These are phyloP conservation scores for Starmerella powellii DNA, from an alignment of 805 yeast species.

Conservation along the genomic window DNA sequence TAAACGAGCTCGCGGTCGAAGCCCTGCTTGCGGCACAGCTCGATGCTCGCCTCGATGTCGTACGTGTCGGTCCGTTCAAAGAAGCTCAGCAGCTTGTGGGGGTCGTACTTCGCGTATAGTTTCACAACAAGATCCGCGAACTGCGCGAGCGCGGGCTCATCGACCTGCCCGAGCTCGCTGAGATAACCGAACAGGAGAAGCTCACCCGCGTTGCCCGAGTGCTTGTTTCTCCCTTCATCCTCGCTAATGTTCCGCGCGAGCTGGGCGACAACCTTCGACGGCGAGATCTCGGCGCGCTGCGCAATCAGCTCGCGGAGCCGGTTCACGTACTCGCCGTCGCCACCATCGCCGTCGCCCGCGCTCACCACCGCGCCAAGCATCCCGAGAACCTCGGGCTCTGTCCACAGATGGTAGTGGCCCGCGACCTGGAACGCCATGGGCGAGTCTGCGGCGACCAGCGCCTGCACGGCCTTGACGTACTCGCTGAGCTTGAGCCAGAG, in stretches of 20 bases:
- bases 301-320: constrained; percentile 18
- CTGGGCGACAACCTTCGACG: constrained; percentile 39
- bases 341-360: constrained; percentile 15
- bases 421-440: constrained; percentile 44
- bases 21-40: constrained; percentile 43
- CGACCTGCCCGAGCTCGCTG: constrained; percentile 43
- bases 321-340: constrained; percentile 15
- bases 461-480: constrained; percentile 51
- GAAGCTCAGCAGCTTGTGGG: constrained; percentile 45
- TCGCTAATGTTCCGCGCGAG: constrained; percentile 25
- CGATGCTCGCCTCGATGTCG: constrained; percentile 58
- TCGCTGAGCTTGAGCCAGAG: constrained; percentile 41
- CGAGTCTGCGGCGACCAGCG: constrained; percentile 48
- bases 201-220: constrained; percentile 6
- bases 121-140: constrained; percentile 58
- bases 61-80: constrained; percentile 44
- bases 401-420: constrained; percentile 49
- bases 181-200: constrained; percentile 47
- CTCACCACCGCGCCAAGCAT: constrained; percentile 37
- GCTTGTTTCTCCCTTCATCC: not conserved
- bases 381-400: constrained; percentile 32
- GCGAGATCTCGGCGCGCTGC: constrained; percentile 38
- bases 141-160: constrained; percentile 41
- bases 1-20: constrained; percentile 65
- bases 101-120: constrained; percentile 53